Evolutionary conservation across 176 grass and related monocot genomes (phyloP), one percentile per base, ranked within the genome.

Genomic region (Phoenix roebelenii): DNA sequence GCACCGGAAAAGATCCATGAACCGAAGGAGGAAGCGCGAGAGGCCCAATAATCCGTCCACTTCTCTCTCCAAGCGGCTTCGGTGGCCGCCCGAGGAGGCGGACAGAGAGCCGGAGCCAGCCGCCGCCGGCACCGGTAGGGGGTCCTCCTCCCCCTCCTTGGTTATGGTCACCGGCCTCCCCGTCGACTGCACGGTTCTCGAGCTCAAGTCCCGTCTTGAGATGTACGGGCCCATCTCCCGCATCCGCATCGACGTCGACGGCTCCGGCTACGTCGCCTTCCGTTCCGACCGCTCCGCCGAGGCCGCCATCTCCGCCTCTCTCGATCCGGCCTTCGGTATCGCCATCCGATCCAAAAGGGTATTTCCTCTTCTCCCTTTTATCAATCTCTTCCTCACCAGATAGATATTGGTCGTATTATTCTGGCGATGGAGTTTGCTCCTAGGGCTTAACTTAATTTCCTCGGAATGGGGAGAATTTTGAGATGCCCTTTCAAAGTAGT

Each of bases 191-290:
- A 81, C 80, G 23, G 90, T 95, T 76, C 83, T 95, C 16, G 82
- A 85, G 70, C 90, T 95, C 51, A 95, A 86, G 79, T 95, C 79
- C 49, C 81, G 81, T 49, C 76, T 95, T 63, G 39, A 86, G 72
- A 67, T 78, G 59, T 89, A 85, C 66, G 85, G 90, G 1, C 57
- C 85, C 72, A 55, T 95, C 69, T 78, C 90, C 61, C 78, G 90
- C 48, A 82, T 80, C 26, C 79, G 82, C 24, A 72, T 95, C 60
- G 69, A 86, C 73, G 76, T 63, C 19, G 60, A 77, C 14, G 80
- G 76, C 63, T 74, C 76, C n/a, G 90, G 90, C 2, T 73, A 86
- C 76, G 90, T 86, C 66, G 83, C 90, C 50, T 95, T 95, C 73
- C 79, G 90, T 39, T 83, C 73, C 25, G 70, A 60, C 16, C 65